These are phyloP conservation scores for Trypanosoma conorhini DNA, from an alignment of 208 protist species.

Conservation along the genomic window DNA sequence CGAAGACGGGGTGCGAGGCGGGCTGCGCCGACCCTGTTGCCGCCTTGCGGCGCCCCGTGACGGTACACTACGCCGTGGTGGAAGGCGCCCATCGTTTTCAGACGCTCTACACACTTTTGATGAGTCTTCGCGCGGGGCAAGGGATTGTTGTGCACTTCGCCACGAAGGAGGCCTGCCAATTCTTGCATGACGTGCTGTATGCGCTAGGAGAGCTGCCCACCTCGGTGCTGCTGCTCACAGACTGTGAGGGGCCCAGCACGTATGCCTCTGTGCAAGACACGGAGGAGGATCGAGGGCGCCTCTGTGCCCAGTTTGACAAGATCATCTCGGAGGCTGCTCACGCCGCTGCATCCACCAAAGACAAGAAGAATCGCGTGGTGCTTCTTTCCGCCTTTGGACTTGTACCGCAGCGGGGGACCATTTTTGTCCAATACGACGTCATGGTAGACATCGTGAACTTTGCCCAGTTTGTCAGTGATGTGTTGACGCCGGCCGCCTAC, in stretches of 20 bases:
- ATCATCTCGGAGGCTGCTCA: conserved; percentile 22
- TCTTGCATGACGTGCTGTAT: conserved; percentile 61
- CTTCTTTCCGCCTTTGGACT: conserved; percentile 66
- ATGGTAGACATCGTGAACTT: conserved; percentile 66
- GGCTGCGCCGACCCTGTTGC: conserved; percentile 1
- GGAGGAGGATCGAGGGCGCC: conserved; percentile 34
- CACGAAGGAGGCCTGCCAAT: conserved; percentile 58
- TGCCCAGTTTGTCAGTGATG: conserved; percentile 55
- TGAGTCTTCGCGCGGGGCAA: conserved; percentile 35
- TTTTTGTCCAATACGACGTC: conserved; percentile 72
- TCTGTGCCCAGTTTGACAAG: conserved; percentile 50
- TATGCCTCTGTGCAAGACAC: conserved; percentile 38
- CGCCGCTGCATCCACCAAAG: not conserved
- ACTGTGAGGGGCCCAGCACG: conserved; percentile 61
- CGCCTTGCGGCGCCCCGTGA: conserved; percentile 26
- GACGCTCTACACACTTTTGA: conserved; percentile 61
- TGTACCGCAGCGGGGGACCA: conserved; percentile 39
- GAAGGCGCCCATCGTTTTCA: conserved; percentile 61
- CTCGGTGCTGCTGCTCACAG: conserved; percentile 46
- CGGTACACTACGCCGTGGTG: conserved; percentile 60
- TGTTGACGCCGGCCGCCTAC: conserved; percentile 39
- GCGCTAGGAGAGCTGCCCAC: conserved; percentile 44
- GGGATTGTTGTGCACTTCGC: conserved; percentile 70
- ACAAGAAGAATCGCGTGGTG: conserved; percentile 42
- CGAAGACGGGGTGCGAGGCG: not conserved